These are phyloP conservation scores for Rhizophagus sp. DNA, from an alignment of 192 early-diverging fungal species.

Conservation along the genomic window DNA sequence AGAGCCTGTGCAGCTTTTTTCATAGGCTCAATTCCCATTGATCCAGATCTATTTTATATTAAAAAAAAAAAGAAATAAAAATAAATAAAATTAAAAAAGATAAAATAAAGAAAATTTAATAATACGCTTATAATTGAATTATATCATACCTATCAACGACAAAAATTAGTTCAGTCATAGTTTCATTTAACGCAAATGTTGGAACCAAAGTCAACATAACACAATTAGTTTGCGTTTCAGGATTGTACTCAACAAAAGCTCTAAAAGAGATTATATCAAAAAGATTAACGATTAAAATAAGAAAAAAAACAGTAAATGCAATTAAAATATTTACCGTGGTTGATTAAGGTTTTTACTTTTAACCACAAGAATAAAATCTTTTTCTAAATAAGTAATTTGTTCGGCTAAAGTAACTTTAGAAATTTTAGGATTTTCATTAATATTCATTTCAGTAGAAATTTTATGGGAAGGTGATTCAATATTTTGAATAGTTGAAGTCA, in stretches of 20 bases:
- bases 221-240: conserved; percentile 20
- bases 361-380: conserved; percentile 35
- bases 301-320: background rate
- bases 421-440: conserved; percentile 28
- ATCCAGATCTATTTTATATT: conserved; percentile 55
- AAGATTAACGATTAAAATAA: background rate
- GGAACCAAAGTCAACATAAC: conserved; percentile 33
- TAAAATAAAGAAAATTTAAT: background rate
- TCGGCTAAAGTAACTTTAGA: conserved; percentile 29
- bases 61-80: background rate
- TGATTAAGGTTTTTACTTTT: conserved; percentile 37
- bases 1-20: conserved; percentile 39
- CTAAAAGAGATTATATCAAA: background rate
- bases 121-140: too few relatives aligned
- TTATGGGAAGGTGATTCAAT: conserved; percentile 50
- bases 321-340: conserved; percentile 18
- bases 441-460: conserved; percentile 32
- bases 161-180: conserved; percentile 41
- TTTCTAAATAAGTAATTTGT: conserved; percentile 36
- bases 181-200: conserved; percentile 19
- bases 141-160: conserved; percentile 42
- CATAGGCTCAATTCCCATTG: conserved; percentile 49
- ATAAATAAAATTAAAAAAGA: background rate
- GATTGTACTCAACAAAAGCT: conserved; percentile 31
- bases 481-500: conserved; percentile 34